Base-by-base conservation (phyloP, 441 rosid species). In the Iberis amara region DNA sequence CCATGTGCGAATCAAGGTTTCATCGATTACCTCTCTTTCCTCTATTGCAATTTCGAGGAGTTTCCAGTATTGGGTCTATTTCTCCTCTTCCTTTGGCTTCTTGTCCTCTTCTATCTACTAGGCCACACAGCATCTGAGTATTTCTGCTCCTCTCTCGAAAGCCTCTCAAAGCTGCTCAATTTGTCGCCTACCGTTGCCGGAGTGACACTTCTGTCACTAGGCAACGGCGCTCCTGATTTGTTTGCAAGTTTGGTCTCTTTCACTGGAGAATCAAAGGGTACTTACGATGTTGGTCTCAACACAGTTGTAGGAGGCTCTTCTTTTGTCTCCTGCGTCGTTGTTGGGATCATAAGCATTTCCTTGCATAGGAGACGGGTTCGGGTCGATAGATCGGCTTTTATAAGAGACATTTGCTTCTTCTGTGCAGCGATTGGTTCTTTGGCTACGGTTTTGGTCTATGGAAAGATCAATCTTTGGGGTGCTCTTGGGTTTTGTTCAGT, bases 71-170 rank as follows among this genome's bases (percentile, higher is more conserved):
- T 84, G 56, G 97, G 97, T 13, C 61, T 68, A 21, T 52, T 24
- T 49, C 64, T 82, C 47, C 55, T 83, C 37, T 55, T 81, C 39
- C 71, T 82, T 21, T 90, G 89, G 96, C 79, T 90, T 0, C 60
- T 81, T 3, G 74, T 82, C 12, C 62, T 90, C 59, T 90, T 90
- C 65, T 90, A 86, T 55, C 47, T 86, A 3, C 23, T 86, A 50
- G 97, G 96, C 3, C 75, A 82, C 55, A 90, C 97, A 0, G 94
- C 97, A 3, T 82, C 97, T 18, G 96, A 84, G 2, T 90, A 86
- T 57, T 90, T 90, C 38, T 90, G 97, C 48, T 76, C 75, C 2
- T 86, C 96, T 1, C 83, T 90, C 30, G 96, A 86, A 65, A 67
- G 70, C 49, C 57, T 90, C 47, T 84, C 97, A 0, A 62, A 62